Evolutionary conservation across 2,329 filamentous ascomycete genomes (phyloP).

Genomic region (Cercospora zeae-maydis): DNA sequence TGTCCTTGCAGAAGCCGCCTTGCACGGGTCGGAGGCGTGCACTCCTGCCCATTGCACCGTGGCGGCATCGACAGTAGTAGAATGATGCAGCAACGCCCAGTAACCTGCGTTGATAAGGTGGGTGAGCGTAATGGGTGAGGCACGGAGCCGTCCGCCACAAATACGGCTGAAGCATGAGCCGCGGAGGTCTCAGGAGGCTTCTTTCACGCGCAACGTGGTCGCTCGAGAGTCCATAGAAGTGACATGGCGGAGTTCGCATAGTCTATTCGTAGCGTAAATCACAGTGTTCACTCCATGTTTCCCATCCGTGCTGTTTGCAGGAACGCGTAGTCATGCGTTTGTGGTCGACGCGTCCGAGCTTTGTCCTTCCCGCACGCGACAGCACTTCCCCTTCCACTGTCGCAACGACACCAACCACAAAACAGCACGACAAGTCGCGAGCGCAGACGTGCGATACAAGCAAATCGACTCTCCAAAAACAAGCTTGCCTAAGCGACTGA

Average conservation of each 20-base stretch:
- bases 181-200: neutral
- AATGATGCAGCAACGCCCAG: neutral
- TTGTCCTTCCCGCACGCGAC: neutral
- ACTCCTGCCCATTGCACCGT: neutral
- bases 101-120: neutral
- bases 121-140: neutral
- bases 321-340: constrained; percentile 1
- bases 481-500: neutral
- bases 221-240: neutral
- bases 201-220: neutral
- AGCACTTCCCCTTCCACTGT: neutral
- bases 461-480: neutral
- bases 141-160: neutral
- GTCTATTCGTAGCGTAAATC: neutral
- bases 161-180: neutral
- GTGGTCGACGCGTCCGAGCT: neutral
- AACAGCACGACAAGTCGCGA: neutral
- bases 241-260: neutral
- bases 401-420: neutral
- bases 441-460: neutral
- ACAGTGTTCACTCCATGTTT: neutral
- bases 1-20: neutral
- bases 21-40: neutral
- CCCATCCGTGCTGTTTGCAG: neutral
- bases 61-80: neutral